Conservation (phyloP, 352 stramenopile species). For the Pythium sp. region DNA sequence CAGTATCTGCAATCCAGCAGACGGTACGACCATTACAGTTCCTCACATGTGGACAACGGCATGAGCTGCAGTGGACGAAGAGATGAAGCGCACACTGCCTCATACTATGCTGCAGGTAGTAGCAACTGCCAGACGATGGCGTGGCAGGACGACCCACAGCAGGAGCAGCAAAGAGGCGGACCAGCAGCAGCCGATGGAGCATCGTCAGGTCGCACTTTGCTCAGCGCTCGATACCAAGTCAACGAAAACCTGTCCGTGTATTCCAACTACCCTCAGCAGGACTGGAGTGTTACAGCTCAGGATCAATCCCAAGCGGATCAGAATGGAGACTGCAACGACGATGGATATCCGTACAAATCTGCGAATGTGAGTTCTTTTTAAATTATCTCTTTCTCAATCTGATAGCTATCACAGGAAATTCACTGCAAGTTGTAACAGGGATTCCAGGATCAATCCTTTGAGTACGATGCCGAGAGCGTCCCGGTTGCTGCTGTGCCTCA, state of each 20-base stretch:
- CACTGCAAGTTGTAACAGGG: neutral
- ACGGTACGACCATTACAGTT: conserved; percentile 13
- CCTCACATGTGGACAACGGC: neutral
- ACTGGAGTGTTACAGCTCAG: neutral
- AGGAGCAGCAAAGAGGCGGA: conserved; percentile 2
- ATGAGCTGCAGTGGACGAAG: neutral
- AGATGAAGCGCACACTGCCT: conserved; percentile 4
- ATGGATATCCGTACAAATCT: conserved; percentile 9
- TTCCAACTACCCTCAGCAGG: conserved; percentile 5
- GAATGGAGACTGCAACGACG: neutral
- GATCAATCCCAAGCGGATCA: neutral
- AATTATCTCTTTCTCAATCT: neutral
- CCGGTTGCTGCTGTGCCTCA: neutral
- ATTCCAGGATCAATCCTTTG: neutral
- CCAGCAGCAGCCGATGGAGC: neutral
- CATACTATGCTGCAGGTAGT: conserved; percentile 7
- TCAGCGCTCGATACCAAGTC: conserved; percentile 1
- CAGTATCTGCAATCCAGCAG: conserved; percentile 4
- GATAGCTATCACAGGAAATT: neutral
- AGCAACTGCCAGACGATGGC: conserved; percentile 14
- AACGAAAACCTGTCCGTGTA: conserved; percentile 8
- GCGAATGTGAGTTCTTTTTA: conserved; percentile 12
- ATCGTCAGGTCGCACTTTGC: neutral
- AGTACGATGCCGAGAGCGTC: conserved; percentile 16
- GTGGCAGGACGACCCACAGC: conserved; percentile 12